Evolutionary conservation across 352 stramenopile species (phyloP).

Genomic region (Aphanomyces euteiches): DNA sequence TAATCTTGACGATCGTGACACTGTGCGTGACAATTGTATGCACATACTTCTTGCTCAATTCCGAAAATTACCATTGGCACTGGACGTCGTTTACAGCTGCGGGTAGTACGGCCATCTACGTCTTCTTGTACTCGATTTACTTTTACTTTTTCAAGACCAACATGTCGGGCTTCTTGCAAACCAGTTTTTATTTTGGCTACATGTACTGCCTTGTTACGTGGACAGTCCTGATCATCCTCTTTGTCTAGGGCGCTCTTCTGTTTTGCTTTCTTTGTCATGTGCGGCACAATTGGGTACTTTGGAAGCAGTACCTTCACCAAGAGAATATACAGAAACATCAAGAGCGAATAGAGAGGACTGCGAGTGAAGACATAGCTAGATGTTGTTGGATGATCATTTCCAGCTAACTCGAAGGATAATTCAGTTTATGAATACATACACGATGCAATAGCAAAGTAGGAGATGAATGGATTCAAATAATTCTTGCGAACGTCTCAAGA

Average conservation of each 20-base stretch:
- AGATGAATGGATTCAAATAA: too few relatives aligned
- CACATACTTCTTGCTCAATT: slow-evolving; percentile 98
- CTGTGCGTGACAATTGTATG: slow-evolving; percentile 98
- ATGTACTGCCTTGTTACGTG: slow-evolving; percentile 66
- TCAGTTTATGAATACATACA: too few relatives aligned
- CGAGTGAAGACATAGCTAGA: background rate
- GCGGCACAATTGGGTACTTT: slow-evolving; percentile 86
- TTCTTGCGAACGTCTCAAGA: too few relatives aligned
- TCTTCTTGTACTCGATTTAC: slow-evolving; percentile 99
- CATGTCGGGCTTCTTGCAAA: slow-evolving; percentile 98
- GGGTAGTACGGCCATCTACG: slow-evolving; percentile 93
- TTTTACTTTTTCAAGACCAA: slow-evolving; percentile 99
- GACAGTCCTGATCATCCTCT: background rate
- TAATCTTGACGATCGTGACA: slow-evolving; percentile 97
- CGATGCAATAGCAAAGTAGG: too few relatives aligned
- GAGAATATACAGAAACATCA: slow-evolving; percentile 94
- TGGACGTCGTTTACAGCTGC: slow-evolving; percentile 96
- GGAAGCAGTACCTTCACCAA: slow-evolving; percentile 92
- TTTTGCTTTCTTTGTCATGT: slow-evolving; percentile 91
- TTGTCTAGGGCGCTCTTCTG: slow-evolving; percentile 84
- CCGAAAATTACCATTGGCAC: slow-evolving; percentile 99
- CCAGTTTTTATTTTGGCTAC: slow-evolving; percentile 98
- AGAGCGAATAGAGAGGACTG: slow-evolving; percentile 81
- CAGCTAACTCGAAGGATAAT: too few relatives aligned
- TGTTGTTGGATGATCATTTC: background rate